Base-by-base conservation (phyloP, 2,329 filamentous ascomycete genomes). In the Cytospora piceicola region DNA sequence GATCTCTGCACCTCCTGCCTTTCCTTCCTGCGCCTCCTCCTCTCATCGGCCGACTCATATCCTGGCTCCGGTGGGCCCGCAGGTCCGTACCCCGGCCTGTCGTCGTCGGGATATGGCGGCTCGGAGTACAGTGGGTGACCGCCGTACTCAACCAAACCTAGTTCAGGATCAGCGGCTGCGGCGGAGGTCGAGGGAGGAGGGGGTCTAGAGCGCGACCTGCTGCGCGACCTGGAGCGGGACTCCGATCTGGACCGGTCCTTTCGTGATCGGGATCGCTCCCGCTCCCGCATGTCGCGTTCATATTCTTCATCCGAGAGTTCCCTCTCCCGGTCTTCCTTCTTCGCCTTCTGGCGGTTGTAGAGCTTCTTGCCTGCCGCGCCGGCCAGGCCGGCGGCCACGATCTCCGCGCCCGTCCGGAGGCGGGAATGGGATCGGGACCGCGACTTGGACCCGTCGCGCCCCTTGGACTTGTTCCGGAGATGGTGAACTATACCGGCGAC, bases 71-170 rank as follows among this genome's bases (percentile, higher is more conserved):
- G 66, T 34, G 27, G 58, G 36, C 46, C 42, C 14, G 46, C 46
- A 49, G 46, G 46, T 24, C n/a, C n/a, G 39, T 42, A n/a, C 49
- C 66, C 66, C 63, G 67, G 61, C 27, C 58, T 59, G 24, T 66
- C 62, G 59, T 71, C 66, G 30, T 71, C 70, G 56, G 75, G 74
- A 69, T 76, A 73, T 57, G 74, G 76, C 70, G 77, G 75, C 39
- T 74, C 72, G 67, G 76, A 73, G 68, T 79, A 79, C 70, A 89
- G 80, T 71, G 86, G 85, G 70, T 83, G 81, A 73, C 79, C 81
- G 71, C 87, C 87, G 80, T 89, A 89, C 76, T 89, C 85, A 83
- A 89, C 85, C 82, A 88, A 82, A 79, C 86, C 87, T 87, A 88
- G 79, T 79, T 88, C 85, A 80, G 82, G 83, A 85, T 88, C 86